A percentile compares a stretch with the other conserved stretches of the same genome.
These are phyloP conservation scores for barrel medic (Medicago truncatula) DNA, from an alignment of 306 rosid genomes.

Conservation along the genomic window DNA sequence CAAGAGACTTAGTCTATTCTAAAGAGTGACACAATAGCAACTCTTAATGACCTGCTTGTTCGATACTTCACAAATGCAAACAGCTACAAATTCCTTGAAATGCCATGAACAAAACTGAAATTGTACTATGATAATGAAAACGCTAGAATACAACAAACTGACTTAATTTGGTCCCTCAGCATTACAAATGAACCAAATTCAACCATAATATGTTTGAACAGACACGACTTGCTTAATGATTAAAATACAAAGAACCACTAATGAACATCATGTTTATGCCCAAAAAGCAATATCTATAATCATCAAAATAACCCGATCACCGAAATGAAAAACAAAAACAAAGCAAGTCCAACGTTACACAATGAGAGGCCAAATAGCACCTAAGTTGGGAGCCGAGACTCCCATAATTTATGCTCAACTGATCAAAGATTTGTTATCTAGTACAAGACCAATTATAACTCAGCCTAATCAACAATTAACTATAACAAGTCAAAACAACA, in stretches of 20 bases:
- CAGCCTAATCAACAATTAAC: neutral
- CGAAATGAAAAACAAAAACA: constrained; percentile 27
- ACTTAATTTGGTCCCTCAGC: constrained; percentile 26
- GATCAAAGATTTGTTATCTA: neutral
- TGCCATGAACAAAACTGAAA: constrained; percentile 62
- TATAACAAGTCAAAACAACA: neutral
- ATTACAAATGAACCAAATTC: constrained; percentile 9
- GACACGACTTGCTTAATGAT: neutral
- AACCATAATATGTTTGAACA: neutral
- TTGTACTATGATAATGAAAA: constrained; percentile 27
- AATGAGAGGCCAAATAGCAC: neutral
- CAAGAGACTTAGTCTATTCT: constrained; percentile 38
- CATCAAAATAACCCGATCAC: constrained; percentile 56
- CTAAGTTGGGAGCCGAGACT: neutral
- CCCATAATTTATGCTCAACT: neutral
- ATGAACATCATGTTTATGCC: constrained; percentile 59
- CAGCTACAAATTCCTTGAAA: constrained; percentile 72
- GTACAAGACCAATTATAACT: neutral
- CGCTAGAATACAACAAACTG: neutral
- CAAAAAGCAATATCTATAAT: constrained; percentile 67
- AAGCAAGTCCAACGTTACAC: neutral
- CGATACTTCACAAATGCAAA: constrained; percentile 68
- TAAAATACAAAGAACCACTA: no score
- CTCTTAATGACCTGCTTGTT: constrained; percentile 52
- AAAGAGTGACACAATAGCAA: constrained; percentile 49